Evolutionary conservation across 495 filamentous ascomycete species (phyloP), one percentile per base, ranked within the genome.

Genomic region (Penicillium pancosmium): DNA sequence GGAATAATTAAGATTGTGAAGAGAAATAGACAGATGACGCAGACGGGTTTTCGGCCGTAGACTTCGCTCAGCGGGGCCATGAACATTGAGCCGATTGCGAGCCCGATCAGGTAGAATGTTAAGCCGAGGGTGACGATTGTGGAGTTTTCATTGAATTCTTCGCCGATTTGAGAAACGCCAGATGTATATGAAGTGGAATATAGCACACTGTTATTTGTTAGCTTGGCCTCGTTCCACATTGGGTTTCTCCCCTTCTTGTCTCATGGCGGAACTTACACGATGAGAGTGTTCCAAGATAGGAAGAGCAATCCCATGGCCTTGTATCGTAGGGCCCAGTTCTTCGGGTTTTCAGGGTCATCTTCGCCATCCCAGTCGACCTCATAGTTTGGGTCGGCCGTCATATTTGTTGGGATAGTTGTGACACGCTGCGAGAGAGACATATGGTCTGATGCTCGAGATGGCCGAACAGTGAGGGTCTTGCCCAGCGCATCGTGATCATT

Each of bases 131-230:
- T 90, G 13, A 84, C 83, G 25, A 89, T 62, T 0, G 84, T 81
- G 40, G 82, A 72, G 12, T 74, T 81, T 33, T 86, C 77, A 50
- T 78, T 66, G 66, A 91, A 95, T 52, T 90, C 84, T 16, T 79
- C 68, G 73, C 86, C 84, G 68, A 96, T 80, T 1, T 87, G 84
- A 0, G 84, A 77, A 21, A 85, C 81, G 33, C 84, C 86, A 0
- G 87, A 84, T 15, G 90, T 90, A 72, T 93, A 96, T 56, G 86
- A 89, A 3, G 92, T 96, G 13, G 86, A 90, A 70, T 93, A 94
- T n/a, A 96, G 74, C 23, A 96, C 88, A 31, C 82, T 84, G 55
- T 47, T 11, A 35, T 9, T 33, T 36, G 31, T 54, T 54, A 50
- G 48, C 35, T 38, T 8, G 27, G 46, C 11, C 35, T 43, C 19